Evolutionary conservation across 352 stramenopile species (phyloP).

Genomic region (Globisporangium cederbergense): DNA sequence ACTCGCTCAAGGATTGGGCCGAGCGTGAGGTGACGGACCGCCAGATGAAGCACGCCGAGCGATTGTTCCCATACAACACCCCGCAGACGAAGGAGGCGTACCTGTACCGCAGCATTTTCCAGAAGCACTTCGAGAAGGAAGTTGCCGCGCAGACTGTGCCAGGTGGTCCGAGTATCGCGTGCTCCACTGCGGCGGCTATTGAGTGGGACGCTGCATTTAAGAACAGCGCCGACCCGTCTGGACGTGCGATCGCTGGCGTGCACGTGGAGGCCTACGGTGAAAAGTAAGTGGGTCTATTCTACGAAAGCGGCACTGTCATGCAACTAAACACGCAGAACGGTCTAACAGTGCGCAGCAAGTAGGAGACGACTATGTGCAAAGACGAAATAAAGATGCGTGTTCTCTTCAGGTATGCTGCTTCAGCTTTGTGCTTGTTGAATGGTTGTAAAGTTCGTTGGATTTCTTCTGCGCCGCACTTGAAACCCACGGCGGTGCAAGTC

Average conservation of each 20-base stretch:
- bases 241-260: slow-evolving; percentile 92
- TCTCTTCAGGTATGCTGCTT: not conserved
- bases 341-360: not conserved
- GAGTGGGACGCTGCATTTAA: slow-evolving; percentile 97
- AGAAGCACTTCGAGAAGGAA: slow-evolving; percentile 97
- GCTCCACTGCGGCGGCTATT: slow-evolving; percentile 96
- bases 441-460: not conserved
- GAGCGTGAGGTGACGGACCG: slow-evolving; percentile 94
- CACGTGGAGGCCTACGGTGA: slow-evolving; percentile 93
- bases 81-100: slow-evolving; percentile 98
- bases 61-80: slow-evolving; percentile 98
- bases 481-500: not conserved
- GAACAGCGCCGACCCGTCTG: slow-evolving; percentile 92
- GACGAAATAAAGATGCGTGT: slow-evolving; percentile 8
- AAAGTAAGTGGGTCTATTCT: slow-evolving; percentile 9
- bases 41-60: slow-evolving; percentile 92
- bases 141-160: slow-evolving; percentile 96
- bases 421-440: not conserved
- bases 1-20: slow-evolving; percentile 94
- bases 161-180: slow-evolving; percentile 97
- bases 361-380: slow-evolving; percentile 4
- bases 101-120: slow-evolving; percentile 96
- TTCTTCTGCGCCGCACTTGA: not conserved
- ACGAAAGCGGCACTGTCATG: not conserved
- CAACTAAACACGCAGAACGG: not conserved